A percentile compares a stretch with the other conserved stretches of the same genome.
Conservation (phyloP, 495 filamentous ascomycete species). For the Xylaria nigripes region DNA sequence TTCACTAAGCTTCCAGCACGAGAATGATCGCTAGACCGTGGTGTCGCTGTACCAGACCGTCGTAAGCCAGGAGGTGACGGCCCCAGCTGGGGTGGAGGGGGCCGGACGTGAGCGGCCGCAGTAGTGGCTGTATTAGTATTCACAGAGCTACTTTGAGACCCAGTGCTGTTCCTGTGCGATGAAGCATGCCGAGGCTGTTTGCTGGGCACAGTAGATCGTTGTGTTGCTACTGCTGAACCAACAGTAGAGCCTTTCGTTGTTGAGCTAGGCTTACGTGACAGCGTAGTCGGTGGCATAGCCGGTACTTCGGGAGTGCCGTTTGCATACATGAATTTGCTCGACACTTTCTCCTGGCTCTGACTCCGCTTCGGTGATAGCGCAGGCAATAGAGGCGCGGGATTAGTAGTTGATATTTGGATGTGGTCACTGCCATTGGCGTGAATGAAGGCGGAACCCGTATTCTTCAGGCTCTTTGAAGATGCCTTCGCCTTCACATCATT, state of each 20-base stretch:
- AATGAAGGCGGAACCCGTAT: conserved; percentile 52
- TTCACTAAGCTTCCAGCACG: conserved; percentile 23
- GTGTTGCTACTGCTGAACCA: conserved; percentile 17
- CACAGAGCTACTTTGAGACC: neutral
- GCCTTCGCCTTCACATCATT: conserved; percentile 49
- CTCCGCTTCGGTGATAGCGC: conserved; percentile 22
- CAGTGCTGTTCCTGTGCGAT: conserved; percentile 16
- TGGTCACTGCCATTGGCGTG: conserved; percentile 42
- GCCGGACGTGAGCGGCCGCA: conserved; percentile 5
- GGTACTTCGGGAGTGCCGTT: conserved; percentile 44
- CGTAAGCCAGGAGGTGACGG: conserved; percentile 22
- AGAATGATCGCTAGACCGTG: conserved; percentile 20
- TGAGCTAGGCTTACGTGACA: conserved; percentile 30
- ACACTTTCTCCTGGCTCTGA: conserved; percentile 24
- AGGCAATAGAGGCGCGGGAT: conserved; percentile 25
- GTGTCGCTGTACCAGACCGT: conserved; percentile 14
- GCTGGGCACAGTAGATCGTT: conserved; percentile 37
- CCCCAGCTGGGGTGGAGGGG: conserved; percentile 15
- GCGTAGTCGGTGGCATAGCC: conserved; percentile 23
- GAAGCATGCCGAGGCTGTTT: conserved; percentile 30
- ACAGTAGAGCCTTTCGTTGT: conserved; percentile 29
- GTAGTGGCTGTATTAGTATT: neutral
- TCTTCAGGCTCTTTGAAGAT: conserved; percentile 14
- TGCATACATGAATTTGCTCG: conserved; percentile 72
- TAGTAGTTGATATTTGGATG: conserved; percentile 16